A percentile compares a stretch with the other conserved stretches of the same genome.
Evolutionary conservation across 805 yeast genomes (phyloP).

Genomic region (Kodamaea hsintzibuensis): DNA sequence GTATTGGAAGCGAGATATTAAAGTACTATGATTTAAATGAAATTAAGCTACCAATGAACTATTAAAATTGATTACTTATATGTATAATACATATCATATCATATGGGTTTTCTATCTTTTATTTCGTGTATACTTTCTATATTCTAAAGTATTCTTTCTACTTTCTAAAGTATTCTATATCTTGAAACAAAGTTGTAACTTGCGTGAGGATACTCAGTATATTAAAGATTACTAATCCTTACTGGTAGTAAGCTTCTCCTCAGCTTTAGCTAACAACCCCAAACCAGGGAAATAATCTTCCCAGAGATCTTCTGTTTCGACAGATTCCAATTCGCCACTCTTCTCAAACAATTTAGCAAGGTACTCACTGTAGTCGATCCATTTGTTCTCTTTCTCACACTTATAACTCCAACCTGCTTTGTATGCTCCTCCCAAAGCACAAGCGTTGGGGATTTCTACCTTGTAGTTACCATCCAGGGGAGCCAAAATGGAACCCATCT

Average conservation of each 20-base stretch:
- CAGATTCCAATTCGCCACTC: conserved; percentile 45
- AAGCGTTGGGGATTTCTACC: conserved; percentile 81
- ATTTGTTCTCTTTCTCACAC: conserved; percentile 31
- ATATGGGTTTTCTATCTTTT: too few species aligned
- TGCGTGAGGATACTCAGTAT: too few species aligned
- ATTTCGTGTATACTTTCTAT: too few species aligned
- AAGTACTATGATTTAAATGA: too few species aligned
- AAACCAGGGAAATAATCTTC: conserved; percentile 51
- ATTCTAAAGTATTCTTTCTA: too few species aligned
- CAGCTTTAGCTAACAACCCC: conserved; percentile 51
- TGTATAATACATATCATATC: too few species aligned
- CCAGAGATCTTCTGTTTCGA: conserved; percentile 47
- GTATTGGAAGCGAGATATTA: too few species aligned
- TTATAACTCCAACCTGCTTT: conserved; percentile 74
- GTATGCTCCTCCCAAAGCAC: conserved; percentile 90
- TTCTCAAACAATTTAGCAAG: conserved; percentile 44
- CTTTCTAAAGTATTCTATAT: too few species aligned
- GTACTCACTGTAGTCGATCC: conserved; percentile 47
- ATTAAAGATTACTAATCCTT: not conserved
- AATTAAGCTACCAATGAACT: too few species aligned
- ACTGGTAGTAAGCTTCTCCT: conserved; percentile 17
- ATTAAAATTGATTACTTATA: too few species aligned
- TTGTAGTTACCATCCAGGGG: conserved; percentile 64
- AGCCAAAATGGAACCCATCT: conserved; percentile 71
- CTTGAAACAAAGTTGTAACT: too few species aligned